Evolutionary conservation across 2,329 filamentous ascomycete genomes (phyloP).

Genomic region (Fonsecaea multimorphosa): DNA sequence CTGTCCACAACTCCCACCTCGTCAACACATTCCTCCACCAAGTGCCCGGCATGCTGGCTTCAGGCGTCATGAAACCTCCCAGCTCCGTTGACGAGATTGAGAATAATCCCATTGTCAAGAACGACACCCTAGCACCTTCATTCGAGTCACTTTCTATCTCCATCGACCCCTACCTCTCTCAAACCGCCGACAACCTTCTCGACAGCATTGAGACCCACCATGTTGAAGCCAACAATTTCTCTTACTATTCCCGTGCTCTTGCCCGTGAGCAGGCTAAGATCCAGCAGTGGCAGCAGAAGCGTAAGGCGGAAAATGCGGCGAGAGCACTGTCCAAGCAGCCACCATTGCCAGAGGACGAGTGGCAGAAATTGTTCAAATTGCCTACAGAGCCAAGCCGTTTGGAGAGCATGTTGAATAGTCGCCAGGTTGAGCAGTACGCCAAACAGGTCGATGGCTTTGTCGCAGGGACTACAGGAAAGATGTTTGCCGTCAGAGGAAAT

Average conservation of each 20-base stretch:
- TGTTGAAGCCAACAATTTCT: constrained; percentile 98
- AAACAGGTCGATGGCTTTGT: constrained; percentile 97
- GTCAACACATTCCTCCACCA: constrained; percentile 95
- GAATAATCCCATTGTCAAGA: constrained; percentile 64
- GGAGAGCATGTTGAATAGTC: constrained; percentile 91
- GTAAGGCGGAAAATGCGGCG: constrained; percentile 91
- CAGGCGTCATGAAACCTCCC: constrained; percentile 64
- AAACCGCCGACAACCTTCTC: constrained; percentile 93
- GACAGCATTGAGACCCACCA: constrained; percentile 98
- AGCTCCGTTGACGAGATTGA: constrained; percentile 78
- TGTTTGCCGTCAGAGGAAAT: constrained; percentile 89
- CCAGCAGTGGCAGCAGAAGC: constrained; percentile 92
- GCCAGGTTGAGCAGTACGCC: constrained; percentile 97
- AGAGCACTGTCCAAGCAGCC: constrained; percentile 85
- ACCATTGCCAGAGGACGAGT: constrained; percentile 92
- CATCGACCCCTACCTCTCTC: constrained; percentile 97
- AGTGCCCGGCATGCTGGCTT: constrained; percentile 68
- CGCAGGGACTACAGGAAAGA: constrained; percentile 88
- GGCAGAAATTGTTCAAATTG: constrained; percentile 97
- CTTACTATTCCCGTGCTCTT: constrained; percentile 93
- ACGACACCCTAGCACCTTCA: constrained; percentile 78
- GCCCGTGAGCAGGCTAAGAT: constrained; percentile 96
- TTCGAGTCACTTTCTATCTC: constrained; percentile 88
- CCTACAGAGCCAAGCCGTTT: constrained; percentile 91
- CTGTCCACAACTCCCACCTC: constrained; percentile 95